Conservation (phyloP, 192 early-diverging fungal genomes). For the Coemansia erecta region DNA sequence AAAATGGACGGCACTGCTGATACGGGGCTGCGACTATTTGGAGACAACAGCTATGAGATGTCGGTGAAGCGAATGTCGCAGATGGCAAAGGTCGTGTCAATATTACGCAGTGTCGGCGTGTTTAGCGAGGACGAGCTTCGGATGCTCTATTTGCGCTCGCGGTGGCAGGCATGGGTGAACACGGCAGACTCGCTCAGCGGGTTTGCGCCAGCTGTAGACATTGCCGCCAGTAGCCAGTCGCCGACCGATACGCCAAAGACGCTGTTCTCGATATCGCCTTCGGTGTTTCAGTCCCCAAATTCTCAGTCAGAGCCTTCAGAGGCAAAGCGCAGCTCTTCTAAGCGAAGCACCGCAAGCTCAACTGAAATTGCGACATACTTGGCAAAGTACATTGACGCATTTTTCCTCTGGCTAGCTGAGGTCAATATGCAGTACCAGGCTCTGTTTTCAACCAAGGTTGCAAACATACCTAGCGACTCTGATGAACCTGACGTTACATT, state of each 20-base stretch:
- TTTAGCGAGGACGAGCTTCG: conserved; percentile 40
- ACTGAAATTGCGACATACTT: conserved; percentile 33
- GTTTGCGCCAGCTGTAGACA: conserved; percentile 6
- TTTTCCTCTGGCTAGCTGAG: conserved; percentile 43
- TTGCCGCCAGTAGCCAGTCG: neutral
- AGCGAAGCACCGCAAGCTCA: conserved; percentile 8
- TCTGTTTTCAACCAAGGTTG: conserved; percentile 22
- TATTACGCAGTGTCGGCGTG: conserved; percentile 40
- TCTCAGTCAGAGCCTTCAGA: neutral
- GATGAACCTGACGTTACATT: no score
- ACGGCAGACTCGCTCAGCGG: conserved; percentile 36
- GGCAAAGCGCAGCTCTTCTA: neutral
- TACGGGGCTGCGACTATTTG: neutral
- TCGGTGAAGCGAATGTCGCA: conserved; percentile 43
- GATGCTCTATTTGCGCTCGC: conserved; percentile 45
- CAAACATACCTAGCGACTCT: neutral
- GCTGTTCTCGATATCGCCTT: conserved; percentile 14
- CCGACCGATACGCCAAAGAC: neutral
- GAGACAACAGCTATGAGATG: conserved; percentile 20
- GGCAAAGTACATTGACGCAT: conserved; percentile 31
- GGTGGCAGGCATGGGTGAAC: conserved; percentile 47
- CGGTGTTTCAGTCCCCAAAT: neutral
- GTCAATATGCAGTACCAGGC: conserved; percentile 39
- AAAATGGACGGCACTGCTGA: no score
- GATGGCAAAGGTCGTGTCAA: conserved; percentile 31